Percentiles rank a stretch among this genome's conserved stretches.
phyloP scores from a whole-genome alignment of 768 basidiomycete genomes.

The Pulveroboletus sp. region DNA sequence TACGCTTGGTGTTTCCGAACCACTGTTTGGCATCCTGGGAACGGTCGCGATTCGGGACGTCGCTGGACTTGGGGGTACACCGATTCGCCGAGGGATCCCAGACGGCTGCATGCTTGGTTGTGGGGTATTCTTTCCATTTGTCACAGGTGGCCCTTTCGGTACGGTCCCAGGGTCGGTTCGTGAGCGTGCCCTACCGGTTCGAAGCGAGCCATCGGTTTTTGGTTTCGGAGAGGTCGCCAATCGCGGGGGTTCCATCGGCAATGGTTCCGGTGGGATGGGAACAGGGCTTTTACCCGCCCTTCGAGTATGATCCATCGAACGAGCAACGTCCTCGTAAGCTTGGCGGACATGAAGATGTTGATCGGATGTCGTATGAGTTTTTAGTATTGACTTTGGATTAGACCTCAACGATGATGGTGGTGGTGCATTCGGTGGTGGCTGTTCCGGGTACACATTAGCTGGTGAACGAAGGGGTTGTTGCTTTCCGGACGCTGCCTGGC shows the following conservation, averaged over 20 bases:
- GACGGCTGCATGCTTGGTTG: conserved; percentile 16
- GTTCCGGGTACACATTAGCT: conserved; percentile 9
- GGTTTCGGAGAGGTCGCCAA: conserved; percentile 3
- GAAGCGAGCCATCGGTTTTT: conserved; percentile 11
- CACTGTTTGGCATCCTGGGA: conserved; percentile 7
- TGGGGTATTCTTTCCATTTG: conserved; percentile 4
- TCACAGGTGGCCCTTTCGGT: conserved; percentile 9
- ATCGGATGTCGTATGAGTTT: conserved; percentile 18
- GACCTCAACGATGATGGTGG: conserved; percentile 23
- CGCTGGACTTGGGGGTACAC: conserved; percentile 12
- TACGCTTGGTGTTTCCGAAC: conserved; percentile 32
- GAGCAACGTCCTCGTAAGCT: conserved; percentile 6
- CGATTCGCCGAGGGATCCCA: conserved; percentile 27
- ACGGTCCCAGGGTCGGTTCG: conserved; percentile 28
- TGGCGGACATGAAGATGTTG: conserved; percentile 16
- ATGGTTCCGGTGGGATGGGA: conserved; percentile 10
- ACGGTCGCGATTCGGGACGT: conserved; percentile 10
- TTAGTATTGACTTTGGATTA: conserved; percentile 33
- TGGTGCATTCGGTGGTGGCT: conserved; percentile 10
- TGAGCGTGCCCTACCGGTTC: conserved; percentile 26
- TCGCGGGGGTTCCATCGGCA: conserved; percentile 5
- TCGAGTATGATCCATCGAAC: conserved; percentile 7
- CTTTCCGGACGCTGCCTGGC: conserved; percentile 3
- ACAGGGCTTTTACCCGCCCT: conserved; percentile 10
- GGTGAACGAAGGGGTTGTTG: conserved; percentile 8